Evolutionary conservation across 495 filamentous ascomycete genomes (phyloP).

Genomic region (Talaromyces wortmannii): DNA sequence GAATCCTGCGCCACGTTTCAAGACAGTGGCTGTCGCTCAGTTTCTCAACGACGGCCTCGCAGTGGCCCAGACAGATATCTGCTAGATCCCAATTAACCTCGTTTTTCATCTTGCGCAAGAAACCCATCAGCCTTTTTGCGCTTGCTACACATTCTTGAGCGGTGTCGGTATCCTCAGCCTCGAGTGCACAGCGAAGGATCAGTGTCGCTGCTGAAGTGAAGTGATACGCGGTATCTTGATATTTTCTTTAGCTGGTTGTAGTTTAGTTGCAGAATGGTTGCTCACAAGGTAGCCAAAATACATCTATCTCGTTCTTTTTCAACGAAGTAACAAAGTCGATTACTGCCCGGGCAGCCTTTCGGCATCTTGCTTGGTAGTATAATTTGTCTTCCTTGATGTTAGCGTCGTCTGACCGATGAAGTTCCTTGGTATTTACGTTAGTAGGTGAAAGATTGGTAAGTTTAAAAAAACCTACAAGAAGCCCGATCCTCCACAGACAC

Average conservation of each 20-base stretch:
- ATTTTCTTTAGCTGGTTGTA: no score
- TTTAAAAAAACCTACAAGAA: conserved; percentile 11
- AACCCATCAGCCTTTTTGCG: conserved; percentile 8
- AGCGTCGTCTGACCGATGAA: conserved; percentile 3
- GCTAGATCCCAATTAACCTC: conserved; percentile 29
- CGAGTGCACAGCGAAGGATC: conserved; percentile 19
- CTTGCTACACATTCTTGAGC: conserved; percentile 11
- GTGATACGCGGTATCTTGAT: conserved; percentile 14
- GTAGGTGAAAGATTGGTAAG: neutral
- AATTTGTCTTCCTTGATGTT: conserved; percentile 8
- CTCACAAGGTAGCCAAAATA: conserved; percentile 21
- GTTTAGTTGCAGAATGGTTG: neutral
- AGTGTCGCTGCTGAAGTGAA: conserved; percentile 15
- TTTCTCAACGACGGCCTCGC: conserved; percentile 6
- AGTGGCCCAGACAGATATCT: conserved; percentile 21
- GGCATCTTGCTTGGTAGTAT: conserved; percentile 17
- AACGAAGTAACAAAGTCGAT: conserved; percentile 15
- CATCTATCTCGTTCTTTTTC: conserved; percentile 10
- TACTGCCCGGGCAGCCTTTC: conserved; percentile 18
- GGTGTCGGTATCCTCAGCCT: conserved; percentile 12
- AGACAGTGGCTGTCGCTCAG: neutral
- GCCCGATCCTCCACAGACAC: conserved; percentile 19
- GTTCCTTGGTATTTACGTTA: conserved; percentile 5
- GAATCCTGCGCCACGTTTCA: neutral
- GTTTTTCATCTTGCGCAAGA: conserved; percentile 18